A percentile compares a stretch with the other conserved stretches of the same genome.
Evolutionary conservation across 1,284 basidiomycete genomes (phyloP).

Genomic region (Moniliophthora roreri): DNA sequence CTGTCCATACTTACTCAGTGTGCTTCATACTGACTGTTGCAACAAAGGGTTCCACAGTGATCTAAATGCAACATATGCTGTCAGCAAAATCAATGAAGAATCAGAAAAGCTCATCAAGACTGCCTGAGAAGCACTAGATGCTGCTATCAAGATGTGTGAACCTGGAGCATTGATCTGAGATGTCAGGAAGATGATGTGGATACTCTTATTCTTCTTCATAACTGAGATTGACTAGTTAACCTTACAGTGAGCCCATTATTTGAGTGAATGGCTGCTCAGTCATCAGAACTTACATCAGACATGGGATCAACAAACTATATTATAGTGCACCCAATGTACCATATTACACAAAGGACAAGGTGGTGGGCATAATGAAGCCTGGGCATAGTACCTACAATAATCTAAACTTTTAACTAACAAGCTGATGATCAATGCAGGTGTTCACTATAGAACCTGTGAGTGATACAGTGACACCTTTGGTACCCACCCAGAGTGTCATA

Average conservation of each 20-base stretch:
- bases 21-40: conserved; percentile 1
- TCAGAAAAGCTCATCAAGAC: conserved; percentile 80
- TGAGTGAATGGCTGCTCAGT: conserved; percentile 81
- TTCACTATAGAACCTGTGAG: conserved; percentile 82
- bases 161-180: conserved; percentile 87
- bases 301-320: conserved; percentile 88
- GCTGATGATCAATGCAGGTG: conserved; percentile 9
- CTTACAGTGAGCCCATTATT: conserved; percentile 77
- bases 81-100: conserved; percentile 84
- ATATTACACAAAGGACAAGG: conserved; percentile 88
- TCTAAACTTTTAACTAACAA: background rate
- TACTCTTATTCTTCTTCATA: conserved; percentile 15
- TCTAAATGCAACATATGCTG: conserved; percentile 88
- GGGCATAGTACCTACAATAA: conserved; percentile 64
- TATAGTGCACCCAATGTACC: conserved; percentile 74
- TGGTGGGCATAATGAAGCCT: conserved; percentile 79
- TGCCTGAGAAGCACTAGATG: conserved; percentile 80
- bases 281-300: conserved; percentile 88
- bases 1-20: conserved; percentile 16
- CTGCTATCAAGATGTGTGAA: conserved; percentile 87
- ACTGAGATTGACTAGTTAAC: conserved; percentile 4
- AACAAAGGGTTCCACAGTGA: conserved; percentile 82
- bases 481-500: no score
- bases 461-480: no score
- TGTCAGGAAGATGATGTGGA: conserved; percentile 78